phyloP scores from a whole-genome alignment of 441 rosid species.

The Gossypium schwendimanii region DNA sequence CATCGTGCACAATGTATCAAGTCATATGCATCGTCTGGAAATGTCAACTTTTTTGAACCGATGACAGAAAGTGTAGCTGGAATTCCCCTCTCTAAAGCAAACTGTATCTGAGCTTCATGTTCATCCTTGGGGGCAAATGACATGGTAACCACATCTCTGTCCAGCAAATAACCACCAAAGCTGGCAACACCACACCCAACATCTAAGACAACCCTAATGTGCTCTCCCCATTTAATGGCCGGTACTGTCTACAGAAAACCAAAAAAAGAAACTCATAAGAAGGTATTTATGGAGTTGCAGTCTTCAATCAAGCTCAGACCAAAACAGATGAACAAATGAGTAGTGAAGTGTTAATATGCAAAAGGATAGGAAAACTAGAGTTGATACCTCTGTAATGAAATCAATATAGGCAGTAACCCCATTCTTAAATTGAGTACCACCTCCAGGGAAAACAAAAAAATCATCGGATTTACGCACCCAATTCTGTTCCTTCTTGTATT shows the following conservation, averaged over 20 bases:
- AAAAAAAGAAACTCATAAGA: neutral
- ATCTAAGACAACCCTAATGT: slow-evolving; percentile 63
- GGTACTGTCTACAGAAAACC: slow-evolving; percentile 46
- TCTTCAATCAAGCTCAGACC: no score
- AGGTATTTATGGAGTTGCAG: neutral
- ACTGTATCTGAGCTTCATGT: slow-evolving; percentile 96
- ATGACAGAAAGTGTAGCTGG: slow-evolving; percentile 85
- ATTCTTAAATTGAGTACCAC: slow-evolving; percentile 82
- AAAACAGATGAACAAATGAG: neutral
- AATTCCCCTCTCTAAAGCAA: slow-evolving; percentile 87
- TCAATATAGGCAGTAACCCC: slow-evolving; percentile 61
- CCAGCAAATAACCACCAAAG: slow-evolving; percentile 82
- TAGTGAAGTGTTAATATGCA: neutral
- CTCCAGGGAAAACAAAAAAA: slow-evolving; percentile 74
- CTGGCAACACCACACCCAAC: slow-evolving; percentile 96
- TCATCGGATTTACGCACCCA: slow-evolving; percentile 70
- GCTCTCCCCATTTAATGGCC: slow-evolving; percentile 58
- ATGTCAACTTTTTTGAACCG: slow-evolving; percentile 66
- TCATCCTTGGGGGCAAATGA: slow-evolving; percentile 95
- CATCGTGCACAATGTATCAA: slow-evolving; percentile 89
- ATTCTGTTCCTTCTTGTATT: slow-evolving; percentile 84
- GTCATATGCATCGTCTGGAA: slow-evolving; percentile 63
- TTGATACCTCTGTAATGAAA: slow-evolving; percentile 51
- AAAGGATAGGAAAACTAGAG: neutral
- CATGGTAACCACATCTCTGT: slow-evolving; percentile 73